These are phyloP conservation scores for Aspergillus neotritici DNA, from an alignment of 2,329 filamentous ascomycete genomes.

Conservation along the genomic window DNA sequence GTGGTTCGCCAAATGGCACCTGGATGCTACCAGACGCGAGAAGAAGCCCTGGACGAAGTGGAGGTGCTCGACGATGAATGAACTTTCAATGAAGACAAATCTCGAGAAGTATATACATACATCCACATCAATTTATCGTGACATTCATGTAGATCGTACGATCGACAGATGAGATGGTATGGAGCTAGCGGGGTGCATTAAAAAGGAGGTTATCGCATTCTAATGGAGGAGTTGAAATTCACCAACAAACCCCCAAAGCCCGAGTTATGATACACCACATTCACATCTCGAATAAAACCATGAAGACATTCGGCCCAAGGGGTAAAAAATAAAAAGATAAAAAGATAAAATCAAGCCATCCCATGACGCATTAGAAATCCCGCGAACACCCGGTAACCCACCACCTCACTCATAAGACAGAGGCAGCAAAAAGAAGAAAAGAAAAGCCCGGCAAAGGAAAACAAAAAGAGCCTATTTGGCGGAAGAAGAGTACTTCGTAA, in stretches of 20 bases:
- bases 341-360: slow-evolving; percentile 39
- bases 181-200: neutral
- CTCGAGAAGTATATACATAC: too few species aligned
- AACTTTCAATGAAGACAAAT: too few species aligned
- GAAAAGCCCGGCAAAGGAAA: slow-evolving; percentile 52
- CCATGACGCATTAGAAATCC: slow-evolving; percentile 46
- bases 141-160: too few species aligned
- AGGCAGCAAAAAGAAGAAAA: slow-evolving; percentile 38
- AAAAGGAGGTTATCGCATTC: slow-evolving; percentile 34
- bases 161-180: too few species aligned
- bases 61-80: slow-evolving; percentile 71
- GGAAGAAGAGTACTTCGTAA: slow-evolving; percentile 99
- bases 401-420: slow-evolving; percentile 40
- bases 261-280: slow-evolving; percentile 44
- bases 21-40: slow-evolving; percentile 54
- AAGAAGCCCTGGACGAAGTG: slow-evolving; percentile 79
- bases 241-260: slow-evolving; percentile 31
- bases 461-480: slow-evolving; percentile 74
- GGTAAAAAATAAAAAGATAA: slow-evolving; percentile 20
- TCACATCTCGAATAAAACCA: slow-evolving; percentile 41
- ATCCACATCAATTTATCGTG: too few species aligned
- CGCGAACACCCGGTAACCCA: slow-evolving; percentile 42
- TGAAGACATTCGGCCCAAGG: slow-evolving; percentile 37
- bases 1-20: slow-evolving; percentile 63
- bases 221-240: slow-evolving; percentile 27